phyloP scores from a whole-genome alignment of 1,139 yeast species.

The Scheffersomyces illinoinensis region DNA sequence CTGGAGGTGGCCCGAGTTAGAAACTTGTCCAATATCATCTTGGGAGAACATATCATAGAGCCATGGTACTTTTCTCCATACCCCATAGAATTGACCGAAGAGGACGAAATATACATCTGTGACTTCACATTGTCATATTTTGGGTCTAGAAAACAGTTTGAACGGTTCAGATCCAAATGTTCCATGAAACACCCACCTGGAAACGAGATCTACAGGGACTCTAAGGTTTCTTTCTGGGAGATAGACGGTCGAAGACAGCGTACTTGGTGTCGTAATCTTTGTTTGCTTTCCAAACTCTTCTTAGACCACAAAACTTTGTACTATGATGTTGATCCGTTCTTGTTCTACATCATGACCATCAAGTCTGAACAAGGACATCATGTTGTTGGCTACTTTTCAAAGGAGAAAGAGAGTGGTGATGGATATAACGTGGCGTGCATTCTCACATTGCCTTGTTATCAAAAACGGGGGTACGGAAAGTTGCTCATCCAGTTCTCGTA shows the following conservation, averaged over 20 bases:
- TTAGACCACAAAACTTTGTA: constrained; percentile 93
- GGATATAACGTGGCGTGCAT: constrained; percentile 98
- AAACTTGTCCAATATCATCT: constrained; percentile 71
- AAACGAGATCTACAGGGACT: constrained; percentile 92
- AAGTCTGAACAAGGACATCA: constrained; percentile 90
- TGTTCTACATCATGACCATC: constrained; percentile 92
- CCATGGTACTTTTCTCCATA: constrained; percentile 99
- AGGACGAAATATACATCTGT: constrained; percentile 84
- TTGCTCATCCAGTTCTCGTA: constrained; percentile 90
- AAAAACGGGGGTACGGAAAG: constrained; percentile 91
- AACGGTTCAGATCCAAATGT: constrained; percentile 83
- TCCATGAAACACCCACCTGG: constrained; percentile 96
- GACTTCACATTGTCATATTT: constrained; percentile 88
- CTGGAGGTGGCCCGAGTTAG: constrained; percentile 91
- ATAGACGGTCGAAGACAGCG: constrained; percentile 95
- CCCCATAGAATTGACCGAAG: constrained; percentile 91
- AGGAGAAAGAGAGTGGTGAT: constrained; percentile 94
- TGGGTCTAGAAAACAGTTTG: constrained; percentile 88
- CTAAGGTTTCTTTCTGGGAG: constrained; percentile 77
- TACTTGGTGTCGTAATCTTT: constrained; percentile 94
- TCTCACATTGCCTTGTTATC: constrained; percentile 92
- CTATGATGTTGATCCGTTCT: constrained; percentile 95
- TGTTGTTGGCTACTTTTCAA: constrained; percentile 92
- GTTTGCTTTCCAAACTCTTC: constrained; percentile 83
- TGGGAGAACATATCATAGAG: constrained; percentile 91